Conservation (phyloP, 352 stramenopile species). For the Globisporangium paroecandrum region DNA sequence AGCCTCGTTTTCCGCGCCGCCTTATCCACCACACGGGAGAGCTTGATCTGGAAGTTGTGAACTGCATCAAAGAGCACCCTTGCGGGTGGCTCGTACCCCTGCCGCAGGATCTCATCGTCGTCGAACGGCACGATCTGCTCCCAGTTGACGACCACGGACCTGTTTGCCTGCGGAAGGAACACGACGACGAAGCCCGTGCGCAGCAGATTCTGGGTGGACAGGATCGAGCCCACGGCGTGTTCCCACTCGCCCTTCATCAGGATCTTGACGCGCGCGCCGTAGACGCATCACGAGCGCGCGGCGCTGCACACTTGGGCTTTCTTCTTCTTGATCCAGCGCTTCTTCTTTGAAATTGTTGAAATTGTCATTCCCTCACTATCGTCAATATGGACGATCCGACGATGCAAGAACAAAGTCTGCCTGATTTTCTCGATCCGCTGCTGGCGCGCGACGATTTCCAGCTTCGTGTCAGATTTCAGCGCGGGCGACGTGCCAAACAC, state of each 20-base stretch:
- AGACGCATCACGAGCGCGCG: conserved; percentile 46
- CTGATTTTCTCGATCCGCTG: conserved; percentile 43
- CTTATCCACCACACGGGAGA: conserved; percentile 30
- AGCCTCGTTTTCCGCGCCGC: conserved; percentile 38
- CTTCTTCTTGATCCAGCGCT: conserved; percentile 45
- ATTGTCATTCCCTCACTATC: conserved; percentile 12
- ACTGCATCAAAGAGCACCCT: conserved; percentile 29
- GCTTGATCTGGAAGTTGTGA: conserved; percentile 36
- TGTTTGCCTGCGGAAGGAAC: conserved; percentile 52
- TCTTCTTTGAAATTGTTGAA: conserved; percentile 16
- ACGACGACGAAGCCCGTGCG: conserved; percentile 55
- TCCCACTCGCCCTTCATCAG: conserved; percentile 42
- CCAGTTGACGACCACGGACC: conserved; percentile 52
- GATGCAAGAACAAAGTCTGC: conserved; percentile 44
- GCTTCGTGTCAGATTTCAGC: conserved; percentile 55
- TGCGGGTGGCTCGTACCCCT: conserved; percentile 37
- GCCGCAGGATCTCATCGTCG: conserved; percentile 36
- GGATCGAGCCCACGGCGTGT: conserved; percentile 36
- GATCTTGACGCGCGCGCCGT: conserved; percentile 52
- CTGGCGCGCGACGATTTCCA: conserved; percentile 34
- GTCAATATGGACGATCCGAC: conserved; percentile 12
- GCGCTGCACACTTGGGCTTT: conserved; percentile 33
- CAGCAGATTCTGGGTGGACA: conserved; percentile 68
- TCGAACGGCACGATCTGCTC: conserved; percentile 47
- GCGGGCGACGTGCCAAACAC: conserved; percentile 33